A percentile compares a stretch with the other conserved stretches of the same genome.
phyloP scores from a whole-genome alignment of 2,329 filamentous ascomycete species.

The Emergomyces africanus region DNA sequence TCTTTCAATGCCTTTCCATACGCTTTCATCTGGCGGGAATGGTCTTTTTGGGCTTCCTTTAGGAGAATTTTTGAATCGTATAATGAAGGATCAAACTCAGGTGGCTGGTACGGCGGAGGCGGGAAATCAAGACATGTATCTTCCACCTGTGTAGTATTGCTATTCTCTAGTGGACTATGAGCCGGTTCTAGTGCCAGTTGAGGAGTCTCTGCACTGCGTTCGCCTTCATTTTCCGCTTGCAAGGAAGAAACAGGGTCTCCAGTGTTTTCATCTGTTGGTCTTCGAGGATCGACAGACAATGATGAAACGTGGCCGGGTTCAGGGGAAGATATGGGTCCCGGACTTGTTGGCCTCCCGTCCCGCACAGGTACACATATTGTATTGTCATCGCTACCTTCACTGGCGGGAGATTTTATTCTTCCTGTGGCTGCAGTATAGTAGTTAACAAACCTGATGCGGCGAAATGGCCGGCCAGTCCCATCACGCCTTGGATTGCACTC shows the following conservation, averaged over 20 bases:
- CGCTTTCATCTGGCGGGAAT: conserved; percentile 47
- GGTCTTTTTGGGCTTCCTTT: conserved; percentile 57
- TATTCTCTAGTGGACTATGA: neutral
- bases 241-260: neutral
- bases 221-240: neutral
- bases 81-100: conserved; percentile 43
- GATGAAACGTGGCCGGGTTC: neutral
- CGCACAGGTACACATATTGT: neutral
- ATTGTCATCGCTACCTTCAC: neutral
- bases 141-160: neutral
- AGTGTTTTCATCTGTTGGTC: conserved; percentile 17
- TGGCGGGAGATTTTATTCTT: conserved; percentile 39
- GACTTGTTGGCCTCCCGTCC: neutral
- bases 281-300: conserved; percentile 24
- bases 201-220: neutral
- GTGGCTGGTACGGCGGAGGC: conserved; percentile 41
- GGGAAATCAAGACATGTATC: conserved; percentile 16
- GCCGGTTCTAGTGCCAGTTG: neutral
- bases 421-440: conserved; percentile 85
- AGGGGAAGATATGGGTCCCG: neutral
- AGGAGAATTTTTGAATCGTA: conserved; percentile 52
- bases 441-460: conserved; percentile 64
- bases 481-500: conserved; percentile 33
- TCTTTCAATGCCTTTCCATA: conserved; percentile 56
- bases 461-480: conserved; percentile 17